phyloP scores from a whole-genome alignment of 148 eudicot genomes.

The Salicornia ramosissima region DNA sequence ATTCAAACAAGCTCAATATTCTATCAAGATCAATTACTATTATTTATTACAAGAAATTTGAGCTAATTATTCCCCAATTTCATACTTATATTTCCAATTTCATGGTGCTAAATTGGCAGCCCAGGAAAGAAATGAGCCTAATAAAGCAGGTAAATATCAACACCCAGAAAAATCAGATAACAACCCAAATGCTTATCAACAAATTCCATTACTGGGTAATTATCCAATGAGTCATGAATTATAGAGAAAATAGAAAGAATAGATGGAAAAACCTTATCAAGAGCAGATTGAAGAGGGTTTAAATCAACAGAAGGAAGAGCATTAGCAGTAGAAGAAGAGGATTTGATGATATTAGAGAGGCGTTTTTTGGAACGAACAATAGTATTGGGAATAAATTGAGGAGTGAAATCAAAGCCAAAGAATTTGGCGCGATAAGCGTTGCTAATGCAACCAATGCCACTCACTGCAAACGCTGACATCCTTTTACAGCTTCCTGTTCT shows the following conservation, averaged over 20 bases:
- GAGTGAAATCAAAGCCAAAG: not conserved
- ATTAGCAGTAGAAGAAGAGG: conserved; percentile 47
- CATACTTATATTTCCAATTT: too few relatives aligned
- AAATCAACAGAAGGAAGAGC: conserved; percentile 60
- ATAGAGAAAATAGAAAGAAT: not conserved
- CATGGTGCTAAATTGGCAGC: not conserved
- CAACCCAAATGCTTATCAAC: not conserved
- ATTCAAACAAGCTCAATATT: too few relatives aligned
- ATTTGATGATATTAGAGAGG: conserved; percentile 29
- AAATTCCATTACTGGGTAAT: conserved; percentile 6
- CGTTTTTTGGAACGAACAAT: conserved; percentile 25
- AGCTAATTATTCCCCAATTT: too few relatives aligned
- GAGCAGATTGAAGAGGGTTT: conserved; percentile 59
- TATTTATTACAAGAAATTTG: too few relatives aligned
- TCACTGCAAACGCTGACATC: conserved; percentile 14
- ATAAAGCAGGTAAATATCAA: not conserved
- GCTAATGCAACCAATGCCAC: conserved; percentile 18
- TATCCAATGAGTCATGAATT: not conserved
- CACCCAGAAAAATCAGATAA: conserved; percentile 13
- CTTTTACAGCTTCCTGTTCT: not conserved
- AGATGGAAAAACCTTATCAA: conserved; percentile 45
- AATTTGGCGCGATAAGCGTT: conserved; percentile 9
- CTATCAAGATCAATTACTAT: too few relatives aligned
- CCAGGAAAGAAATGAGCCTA: not conserved
- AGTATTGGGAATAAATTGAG: conserved; percentile 12